Conservation (phyloP, 2,329 filamentous ascomycete genomes). For the Amylocarpus encephaloides region DNA sequence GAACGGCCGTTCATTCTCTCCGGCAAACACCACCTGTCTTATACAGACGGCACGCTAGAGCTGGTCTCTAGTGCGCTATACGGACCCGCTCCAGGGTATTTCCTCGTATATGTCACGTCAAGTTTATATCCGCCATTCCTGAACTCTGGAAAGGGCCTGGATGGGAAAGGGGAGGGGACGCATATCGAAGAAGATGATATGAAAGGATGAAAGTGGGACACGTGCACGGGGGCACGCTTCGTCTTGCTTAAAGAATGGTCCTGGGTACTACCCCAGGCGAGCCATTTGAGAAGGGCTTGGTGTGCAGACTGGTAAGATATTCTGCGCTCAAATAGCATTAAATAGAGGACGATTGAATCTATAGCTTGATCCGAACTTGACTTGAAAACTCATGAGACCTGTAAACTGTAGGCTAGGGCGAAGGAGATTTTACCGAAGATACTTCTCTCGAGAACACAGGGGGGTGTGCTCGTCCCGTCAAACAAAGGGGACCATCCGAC, state of each 20-base stretch:
- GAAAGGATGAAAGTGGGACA: conserved; percentile 1
- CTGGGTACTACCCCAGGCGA: conserved; percentile 6
- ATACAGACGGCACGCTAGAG: conserved; percentile 20
- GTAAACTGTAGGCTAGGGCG: too few species aligned
- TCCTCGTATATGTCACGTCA: conserved; percentile 19
- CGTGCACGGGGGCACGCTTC: conserved; percentile 8
- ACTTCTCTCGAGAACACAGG: too few species aligned
- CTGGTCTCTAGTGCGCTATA: conserved; percentile 21
- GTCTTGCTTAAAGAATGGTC: conserved; percentile 11
- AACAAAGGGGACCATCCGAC: neutral
- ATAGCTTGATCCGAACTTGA: neutral
- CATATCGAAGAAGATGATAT: conserved; percentile 11
- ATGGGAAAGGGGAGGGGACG: conserved; percentile 9
- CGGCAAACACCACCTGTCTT: conserved; percentile 10
- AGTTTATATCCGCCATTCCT: conserved; percentile 14
- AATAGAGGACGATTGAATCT: conserved; percentile 12
- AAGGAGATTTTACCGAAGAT: too few species aligned
- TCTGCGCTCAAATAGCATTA: conserved; percentile 7
- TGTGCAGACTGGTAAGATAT: neutral
- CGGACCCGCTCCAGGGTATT: conserved; percentile 29
- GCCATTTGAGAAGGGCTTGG: conserved; percentile 7
- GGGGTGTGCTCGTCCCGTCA: too few species aligned
- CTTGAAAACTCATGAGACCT: neutral
- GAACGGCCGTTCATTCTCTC: conserved; percentile 24
- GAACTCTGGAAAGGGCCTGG: conserved; percentile 5